Percentiles rank a stretch among this genome's conserved stretches.
Evolutionary conservation across 163 green algal species (phyloP).

Genomic region (Scenedesmus sp.): DNA sequence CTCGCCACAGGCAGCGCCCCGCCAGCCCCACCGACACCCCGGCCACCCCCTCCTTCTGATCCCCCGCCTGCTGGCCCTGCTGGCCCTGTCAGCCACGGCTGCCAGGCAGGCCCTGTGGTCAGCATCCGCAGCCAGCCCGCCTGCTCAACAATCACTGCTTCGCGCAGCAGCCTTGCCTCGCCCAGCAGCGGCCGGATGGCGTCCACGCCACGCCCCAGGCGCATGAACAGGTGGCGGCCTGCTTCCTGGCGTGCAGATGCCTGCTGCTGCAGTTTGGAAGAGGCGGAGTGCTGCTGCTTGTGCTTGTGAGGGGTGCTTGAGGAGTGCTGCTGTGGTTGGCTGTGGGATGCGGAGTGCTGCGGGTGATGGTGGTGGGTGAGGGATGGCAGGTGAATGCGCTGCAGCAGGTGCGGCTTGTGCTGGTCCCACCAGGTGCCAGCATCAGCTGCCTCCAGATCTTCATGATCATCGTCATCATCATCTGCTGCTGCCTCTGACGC

Average conservation of each 20-base stretch:
- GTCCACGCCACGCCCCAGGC: constrained; percentile 30
- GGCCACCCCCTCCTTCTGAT: neutral
- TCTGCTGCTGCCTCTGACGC: neutral
- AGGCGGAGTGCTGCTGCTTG: neutral
- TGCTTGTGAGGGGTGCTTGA: neutral
- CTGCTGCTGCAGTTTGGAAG: neutral
- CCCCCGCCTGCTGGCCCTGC: neutral
- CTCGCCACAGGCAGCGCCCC: neutral
- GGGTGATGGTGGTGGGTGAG: neutral
- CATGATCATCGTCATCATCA: neutral
- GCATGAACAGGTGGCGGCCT: neutral
- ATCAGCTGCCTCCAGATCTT: neutral
- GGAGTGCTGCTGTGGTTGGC: neutral
- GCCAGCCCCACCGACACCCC: neutral
- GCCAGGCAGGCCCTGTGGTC: neutral
- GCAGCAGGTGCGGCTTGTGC: neutral
- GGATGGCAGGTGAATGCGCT: constrained; percentile 3
- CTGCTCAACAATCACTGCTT: constrained; percentile 29
- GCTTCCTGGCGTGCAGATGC: neutral
- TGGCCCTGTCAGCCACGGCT: neutral
- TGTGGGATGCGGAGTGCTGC: neutral
- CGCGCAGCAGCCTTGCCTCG: neutral
- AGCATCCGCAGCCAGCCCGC: constrained; percentile 13
- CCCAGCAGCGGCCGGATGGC: constrained; percentile 11
- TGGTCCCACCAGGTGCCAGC: neutral